phyloP scores from a whole-genome alignment of 1,139 yeast species.

The Fermentozyma sake region DNA sequence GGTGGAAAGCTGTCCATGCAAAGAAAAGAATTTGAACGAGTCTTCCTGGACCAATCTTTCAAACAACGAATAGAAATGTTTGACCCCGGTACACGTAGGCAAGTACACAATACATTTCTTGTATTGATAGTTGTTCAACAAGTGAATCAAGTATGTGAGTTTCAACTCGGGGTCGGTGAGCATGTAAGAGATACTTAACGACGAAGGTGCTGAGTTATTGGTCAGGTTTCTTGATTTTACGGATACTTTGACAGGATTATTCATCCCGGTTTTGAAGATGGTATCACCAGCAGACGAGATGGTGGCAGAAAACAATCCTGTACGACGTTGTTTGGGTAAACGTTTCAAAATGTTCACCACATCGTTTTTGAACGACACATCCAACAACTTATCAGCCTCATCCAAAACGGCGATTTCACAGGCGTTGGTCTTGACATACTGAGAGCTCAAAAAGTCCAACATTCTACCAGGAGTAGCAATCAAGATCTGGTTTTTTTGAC shows the following conservation, averaged over 20 bases:
- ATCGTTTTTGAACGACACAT: conserved; percentile 69
- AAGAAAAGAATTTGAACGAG: conserved; percentile 50
- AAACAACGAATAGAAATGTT: conserved; percentile 64
- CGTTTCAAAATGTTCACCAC: conserved; percentile 60
- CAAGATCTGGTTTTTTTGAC: conserved; percentile 61
- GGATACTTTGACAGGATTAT: conserved; percentile 81
- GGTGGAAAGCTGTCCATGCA: conserved; percentile 83
- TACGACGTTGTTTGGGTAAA: conserved; percentile 86
- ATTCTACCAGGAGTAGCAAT: conserved; percentile 94
- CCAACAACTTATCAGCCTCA: conserved; percentile 89
- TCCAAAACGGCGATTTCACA: conserved; percentile 79
- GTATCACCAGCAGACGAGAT: conserved; percentile 71
- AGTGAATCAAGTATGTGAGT: conserved; percentile 50
- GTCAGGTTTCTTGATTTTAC: conserved; percentile 53
- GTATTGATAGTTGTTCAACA: conserved; percentile 52
- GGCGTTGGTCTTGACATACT: conserved; percentile 47
- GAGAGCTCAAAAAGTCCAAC: conserved; percentile 61
- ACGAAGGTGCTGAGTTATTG: conserved; percentile 47
- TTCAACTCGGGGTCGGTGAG: conserved; percentile 58
- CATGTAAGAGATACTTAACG: conserved; percentile 61
- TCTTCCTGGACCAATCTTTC: conserved; percentile 21
- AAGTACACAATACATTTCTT: conserved; percentile 81
- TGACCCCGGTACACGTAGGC: conserved; percentile 85
- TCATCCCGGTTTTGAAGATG: conserved; percentile 73
- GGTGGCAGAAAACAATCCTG: conserved; percentile 92